Evolutionary conservation across 2,329 filamentous ascomycete genomes (phyloP).

Genomic region (Atkinsonella hypoxylon): DNA sequence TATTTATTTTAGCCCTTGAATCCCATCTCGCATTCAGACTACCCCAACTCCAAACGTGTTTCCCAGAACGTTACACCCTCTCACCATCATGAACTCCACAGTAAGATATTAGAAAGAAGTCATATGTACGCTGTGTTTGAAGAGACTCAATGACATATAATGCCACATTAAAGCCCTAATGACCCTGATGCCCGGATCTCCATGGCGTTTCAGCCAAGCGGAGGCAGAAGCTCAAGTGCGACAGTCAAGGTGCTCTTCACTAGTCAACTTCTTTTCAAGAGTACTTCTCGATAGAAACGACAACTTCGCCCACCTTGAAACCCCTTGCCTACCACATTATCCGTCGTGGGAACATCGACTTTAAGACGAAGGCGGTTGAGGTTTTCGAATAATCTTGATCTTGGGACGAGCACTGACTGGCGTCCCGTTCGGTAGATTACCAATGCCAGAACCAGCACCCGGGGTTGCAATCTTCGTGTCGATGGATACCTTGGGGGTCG

Average conservation of each 20-base stretch:
- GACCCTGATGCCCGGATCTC: no score
- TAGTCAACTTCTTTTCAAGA: no score
- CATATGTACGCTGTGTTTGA: not conserved
- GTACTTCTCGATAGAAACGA: no score
- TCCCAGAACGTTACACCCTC: not conserved
- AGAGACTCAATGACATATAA: no score
- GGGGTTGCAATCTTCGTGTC: slow-evolving; percentile 12
- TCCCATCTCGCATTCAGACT: not conserved
- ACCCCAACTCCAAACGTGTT: not conserved
- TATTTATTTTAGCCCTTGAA: not conserved
- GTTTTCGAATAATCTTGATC: slow-evolving; percentile 27
- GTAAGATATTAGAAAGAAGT: not conserved
- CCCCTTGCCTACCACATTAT: no score
- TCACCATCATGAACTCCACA: not conserved
- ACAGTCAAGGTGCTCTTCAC: no score
- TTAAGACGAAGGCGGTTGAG: slow-evolving; percentile 15
- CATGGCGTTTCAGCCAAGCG: no score
- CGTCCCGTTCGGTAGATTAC: slow-evolving; percentile 14
- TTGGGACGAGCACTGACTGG: slow-evolving; percentile 19
- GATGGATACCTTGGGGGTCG: slow-evolving; percentile 16
- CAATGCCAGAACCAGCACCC: slow-evolving; percentile 13
- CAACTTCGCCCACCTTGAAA: no score
- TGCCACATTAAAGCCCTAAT: no score
- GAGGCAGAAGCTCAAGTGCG: no score
- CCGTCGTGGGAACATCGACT: not conserved